Conservation (phyloP, 805 yeast species). For the Lipomyces mesembrius region DNA sequence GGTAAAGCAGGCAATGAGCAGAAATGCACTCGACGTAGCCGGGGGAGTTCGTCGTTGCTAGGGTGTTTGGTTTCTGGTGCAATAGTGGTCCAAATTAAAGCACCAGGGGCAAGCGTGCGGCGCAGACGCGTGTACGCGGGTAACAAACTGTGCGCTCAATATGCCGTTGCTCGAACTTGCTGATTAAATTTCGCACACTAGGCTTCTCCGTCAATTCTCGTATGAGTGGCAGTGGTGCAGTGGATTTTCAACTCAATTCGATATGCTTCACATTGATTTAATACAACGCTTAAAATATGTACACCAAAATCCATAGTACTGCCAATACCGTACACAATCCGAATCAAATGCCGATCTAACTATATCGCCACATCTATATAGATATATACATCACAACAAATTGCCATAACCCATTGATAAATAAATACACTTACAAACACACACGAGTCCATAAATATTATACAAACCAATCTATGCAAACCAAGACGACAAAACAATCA, state of each 20-base stretch:
- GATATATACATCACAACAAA: neutral
- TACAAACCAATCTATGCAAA: neutral
- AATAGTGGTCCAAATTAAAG: neutral
- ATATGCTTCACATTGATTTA: too few relatives aligned
- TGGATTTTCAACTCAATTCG: too few relatives aligned
- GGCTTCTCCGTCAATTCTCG: too few relatives aligned
- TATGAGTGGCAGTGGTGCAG: too few relatives aligned
- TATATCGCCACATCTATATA: neutral
- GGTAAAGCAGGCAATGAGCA: neutral
- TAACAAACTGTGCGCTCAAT: too few relatives aligned
- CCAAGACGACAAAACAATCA: neutral
- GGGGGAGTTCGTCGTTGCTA: neutral
- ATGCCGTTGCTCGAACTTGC: too few relatives aligned
- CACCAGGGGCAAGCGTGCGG: conserved; percentile 5
- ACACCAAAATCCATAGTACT: too few relatives aligned
- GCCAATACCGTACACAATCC: too few relatives aligned
- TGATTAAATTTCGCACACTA: too few relatives aligned
- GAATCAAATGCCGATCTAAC: neutral
- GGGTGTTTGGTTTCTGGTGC: neutral
- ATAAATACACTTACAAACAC: neutral
- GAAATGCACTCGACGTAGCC: neutral
- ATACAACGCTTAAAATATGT: too few relatives aligned
- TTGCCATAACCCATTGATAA: neutral
- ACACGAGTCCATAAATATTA: neutral
- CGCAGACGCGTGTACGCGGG: neutral